Conservation (phyloP, 768 basidiomycete genomes). For the Russula brevipes region DNA sequence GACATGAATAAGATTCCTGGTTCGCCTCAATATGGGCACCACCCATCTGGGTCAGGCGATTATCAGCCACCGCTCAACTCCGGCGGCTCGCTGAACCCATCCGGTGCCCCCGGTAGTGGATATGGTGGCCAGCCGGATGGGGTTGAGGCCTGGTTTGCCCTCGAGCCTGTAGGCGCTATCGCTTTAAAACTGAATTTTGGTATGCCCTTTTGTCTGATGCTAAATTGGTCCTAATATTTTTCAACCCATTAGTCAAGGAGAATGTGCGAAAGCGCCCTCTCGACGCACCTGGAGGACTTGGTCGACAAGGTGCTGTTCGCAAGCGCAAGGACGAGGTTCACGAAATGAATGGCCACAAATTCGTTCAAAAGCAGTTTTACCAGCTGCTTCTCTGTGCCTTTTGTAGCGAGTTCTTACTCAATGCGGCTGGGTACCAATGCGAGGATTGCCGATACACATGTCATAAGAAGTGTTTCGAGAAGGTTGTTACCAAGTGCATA, state of each 20-base stretch:
- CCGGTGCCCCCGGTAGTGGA: constrained; percentile 8
- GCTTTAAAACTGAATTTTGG: constrained; percentile 86
- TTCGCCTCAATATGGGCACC: constrained; percentile 16
- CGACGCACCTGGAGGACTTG: constrained; percentile 86
- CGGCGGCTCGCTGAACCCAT: neutral
- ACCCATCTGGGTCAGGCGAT: constrained; percentile 22
- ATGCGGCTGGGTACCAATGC: constrained; percentile 97
- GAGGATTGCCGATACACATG: constrained; percentile 99
- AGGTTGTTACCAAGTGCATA: constrained; percentile 99
- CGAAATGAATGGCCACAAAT: constrained; percentile 99
- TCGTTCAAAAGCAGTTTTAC: constrained; percentile 95
- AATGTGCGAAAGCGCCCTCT: constrained; percentile 94
- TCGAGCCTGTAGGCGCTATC: constrained; percentile 95
- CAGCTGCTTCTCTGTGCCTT: constrained; percentile 98
- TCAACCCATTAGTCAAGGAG: constrained; percentile 73
- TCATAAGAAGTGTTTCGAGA: constrained; percentile 98
- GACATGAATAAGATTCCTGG: constrained; percentile 53
- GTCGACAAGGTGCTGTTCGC: constrained; percentile 95
- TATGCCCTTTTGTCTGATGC: constrained; percentile 39
- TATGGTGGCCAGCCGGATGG: constrained; percentile 50
- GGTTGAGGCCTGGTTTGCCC: constrained; percentile 94
- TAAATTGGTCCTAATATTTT: constrained; percentile 15
- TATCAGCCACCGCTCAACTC: constrained; percentile 17
- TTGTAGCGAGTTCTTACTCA: constrained; percentile 95
- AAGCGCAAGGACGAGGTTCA: constrained; percentile 98